Evolutionary conservation across 345 rosid species (phyloP), one percentile per base, ranked within the genome.

Genomic region (Gossypium bickii): DNA sequence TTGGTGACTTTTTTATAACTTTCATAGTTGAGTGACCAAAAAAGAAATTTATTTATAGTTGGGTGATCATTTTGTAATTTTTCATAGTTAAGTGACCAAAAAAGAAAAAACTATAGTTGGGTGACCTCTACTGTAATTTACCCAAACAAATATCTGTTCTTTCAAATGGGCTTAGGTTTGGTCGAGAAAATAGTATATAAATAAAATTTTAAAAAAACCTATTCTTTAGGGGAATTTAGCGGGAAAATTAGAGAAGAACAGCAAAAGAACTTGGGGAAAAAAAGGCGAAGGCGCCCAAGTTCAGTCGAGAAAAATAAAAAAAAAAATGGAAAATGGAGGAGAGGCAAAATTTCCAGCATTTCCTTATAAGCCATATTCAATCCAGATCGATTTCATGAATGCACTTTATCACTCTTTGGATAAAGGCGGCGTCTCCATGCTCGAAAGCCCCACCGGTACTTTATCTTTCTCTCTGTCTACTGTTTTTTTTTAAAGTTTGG

Each of bases 361-460:
- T 74, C 98, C 98, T 10, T 94, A 78, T 81, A 51, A 86, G 68
- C 92, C 98, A 2, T 94, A 92, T 83, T 78, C 92, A 25, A 94
- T 92, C 57, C 97, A 94, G 83, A 61, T 71, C 58, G 93, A 92
- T 78, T 94, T 94, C 86, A 92, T 94, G 98, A 81, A 79, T 11
- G 88, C 95, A 2, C 97, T 94, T 55, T 94, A 92, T 85, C 81
- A 81, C 25, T 92, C 79, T 55, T 83, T 94, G 66, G 97, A 92
- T 59, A 79, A 78, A 58, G 97, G 98, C 62, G 98, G 97, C 76
- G 85, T 94, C 73, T 89, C 97, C 87, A 89, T 94, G 93, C 97
- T 94, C 74, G 97, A 94, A 53, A 94, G 97, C 82, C 97, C 98
- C 69, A 94, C 97, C 1, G 98, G 98, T 92, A 67, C 48, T 73